Conservation (phyloP, 805 yeast species). For the Jamesozyma rosinii region DNA sequence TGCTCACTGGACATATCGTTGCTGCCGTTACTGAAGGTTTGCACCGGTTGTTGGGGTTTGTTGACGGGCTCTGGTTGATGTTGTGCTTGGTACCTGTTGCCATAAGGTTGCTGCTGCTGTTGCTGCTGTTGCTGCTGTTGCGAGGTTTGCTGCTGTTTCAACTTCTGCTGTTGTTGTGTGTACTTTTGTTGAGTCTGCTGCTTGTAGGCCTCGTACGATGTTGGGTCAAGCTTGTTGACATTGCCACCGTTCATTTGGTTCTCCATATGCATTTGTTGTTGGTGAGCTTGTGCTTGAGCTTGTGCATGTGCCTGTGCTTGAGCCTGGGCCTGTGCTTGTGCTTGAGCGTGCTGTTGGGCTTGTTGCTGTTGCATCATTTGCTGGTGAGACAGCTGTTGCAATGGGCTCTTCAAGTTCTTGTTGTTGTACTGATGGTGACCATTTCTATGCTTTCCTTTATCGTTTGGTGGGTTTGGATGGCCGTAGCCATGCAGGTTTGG, state of each 20-base stretch:
- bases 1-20: conserved; percentile 16
- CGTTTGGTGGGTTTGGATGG: conserved; percentile 77
- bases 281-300: conserved; percentile 2
- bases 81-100: conserved; percentile 2
- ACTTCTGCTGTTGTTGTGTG: conserved; percentile 22
- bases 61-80: conserved; percentile 8
- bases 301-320: conserved; percentile 1
- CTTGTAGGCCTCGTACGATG: conserved; percentile 33
- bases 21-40: not conserved
- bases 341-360: conserved; percentile 3
- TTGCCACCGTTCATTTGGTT: conserved; percentile 3
- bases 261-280: conserved; percentile 3
- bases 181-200: conserved; percentile 31
- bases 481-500: conserved; percentile 95
- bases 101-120: not conserved
- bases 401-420: conserved; percentile 10
- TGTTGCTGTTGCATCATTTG: conserved; percentile 8
- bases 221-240: conserved; percentile 33
- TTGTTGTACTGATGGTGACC: conserved; percentile 11
- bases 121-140: not conserved
- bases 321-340: conserved; percentile 1
- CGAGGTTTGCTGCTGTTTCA: conserved; percentile 2
- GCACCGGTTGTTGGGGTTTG: not conserved
- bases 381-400: conserved; percentile 13
- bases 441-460: conserved; percentile 28